A percentile compares a stretch with the other conserved stretches of the same genome.
These are phyloP conservation scores for Balansia obtecta DNA, from an alignment of 2,329 filamentous ascomycete genomes.

Conservation along the genomic window DNA sequence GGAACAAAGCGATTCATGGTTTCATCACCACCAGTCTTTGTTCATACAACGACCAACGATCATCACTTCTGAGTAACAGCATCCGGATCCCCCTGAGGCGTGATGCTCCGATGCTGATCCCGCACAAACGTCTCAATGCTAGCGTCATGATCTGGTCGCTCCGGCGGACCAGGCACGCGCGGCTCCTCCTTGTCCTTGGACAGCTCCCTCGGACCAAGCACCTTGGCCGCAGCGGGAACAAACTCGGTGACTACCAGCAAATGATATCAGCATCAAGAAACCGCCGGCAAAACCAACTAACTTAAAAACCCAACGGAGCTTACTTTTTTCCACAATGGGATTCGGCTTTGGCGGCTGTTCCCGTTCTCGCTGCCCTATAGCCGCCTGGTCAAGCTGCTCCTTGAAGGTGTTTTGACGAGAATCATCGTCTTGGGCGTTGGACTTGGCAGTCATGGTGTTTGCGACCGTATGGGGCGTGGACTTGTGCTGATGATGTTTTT, in stretches of 20 bases:
- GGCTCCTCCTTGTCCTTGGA: constrained; percentile 7
- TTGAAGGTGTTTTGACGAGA: constrained; percentile 24
- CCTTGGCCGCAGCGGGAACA: constrained; percentile 28
- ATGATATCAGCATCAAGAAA: not conserved
- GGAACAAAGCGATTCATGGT: too few relatives aligned
- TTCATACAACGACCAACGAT: not conserved
- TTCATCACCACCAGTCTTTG: too few relatives aligned
- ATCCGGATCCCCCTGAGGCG: constrained; percentile 12
- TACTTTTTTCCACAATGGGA: constrained; percentile 32
- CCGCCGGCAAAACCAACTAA: too few relatives aligned
- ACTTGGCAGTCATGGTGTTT: constrained; percentile 7
- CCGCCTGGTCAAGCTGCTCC: constrained; percentile 30
- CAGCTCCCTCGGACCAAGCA: constrained; percentile 24
- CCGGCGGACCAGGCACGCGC: constrained; percentile 23
- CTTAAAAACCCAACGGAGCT: not conserved
- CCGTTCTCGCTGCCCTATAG: constrained; percentile 19
- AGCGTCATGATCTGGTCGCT: constrained; percentile 31
- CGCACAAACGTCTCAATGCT: constrained; percentile 41
- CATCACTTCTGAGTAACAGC: constrained; percentile 9
- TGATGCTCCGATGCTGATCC: constrained; percentile 37
- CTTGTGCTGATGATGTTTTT: too few relatives aligned
- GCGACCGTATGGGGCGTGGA: too few relatives aligned
- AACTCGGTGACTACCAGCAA: constrained; percentile 26
- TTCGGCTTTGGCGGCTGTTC: constrained; percentile 18
- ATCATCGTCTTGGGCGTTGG: not conserved